Percentiles rank a stretch among this genome's conserved stretches.
Evolutionary conservation across 139 green algal species (phyloP).

Genomic region (Parachlorella kessleri): DNA sequence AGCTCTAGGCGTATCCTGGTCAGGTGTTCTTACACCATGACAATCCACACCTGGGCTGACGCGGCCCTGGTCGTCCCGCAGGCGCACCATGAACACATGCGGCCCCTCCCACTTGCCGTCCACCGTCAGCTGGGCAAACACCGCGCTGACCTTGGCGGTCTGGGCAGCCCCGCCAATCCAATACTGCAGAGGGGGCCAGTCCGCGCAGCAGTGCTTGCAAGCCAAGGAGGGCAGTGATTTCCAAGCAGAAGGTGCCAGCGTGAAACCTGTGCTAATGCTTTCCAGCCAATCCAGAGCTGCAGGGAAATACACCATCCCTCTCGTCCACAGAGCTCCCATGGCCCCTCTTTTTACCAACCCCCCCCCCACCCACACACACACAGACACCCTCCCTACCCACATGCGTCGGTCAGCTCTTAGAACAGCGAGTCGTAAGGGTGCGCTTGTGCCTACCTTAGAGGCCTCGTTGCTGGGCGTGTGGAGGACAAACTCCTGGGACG

Average conservation of each 20-base stretch:
- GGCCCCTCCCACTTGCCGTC: conserved; percentile 76
- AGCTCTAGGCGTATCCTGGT: too few relatives aligned
- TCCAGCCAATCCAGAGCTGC: background rate
- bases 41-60: conserved; percentile 2
- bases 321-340: background rate
- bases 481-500: conserved; percentile 79
- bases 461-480: conserved; percentile 66
- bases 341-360: too few relatives aligned
- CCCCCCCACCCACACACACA: too few relatives aligned
- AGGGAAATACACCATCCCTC: background rate
- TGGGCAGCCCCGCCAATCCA: conserved; percentile 78
- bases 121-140: conserved; percentile 89
- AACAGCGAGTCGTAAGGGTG: background rate
- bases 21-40: too few relatives aligned
- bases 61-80: conserved; percentile 73
- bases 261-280: too few relatives aligned
- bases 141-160: conserved; percentile 63
- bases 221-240: background rate
- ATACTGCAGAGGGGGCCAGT: conserved; percentile 67
- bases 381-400: too few relatives aligned
- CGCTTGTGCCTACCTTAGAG: conserved; percentile 6
- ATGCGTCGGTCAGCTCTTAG: too few relatives aligned
- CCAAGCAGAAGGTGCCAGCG: background rate
- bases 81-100: conserved; percentile 90
- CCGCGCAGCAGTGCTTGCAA: background rate